Evolutionary conservation across 2,329 filamentous ascomycete genomes (phyloP).

Genomic region (Furcasterigmium furcatum): DNA sequence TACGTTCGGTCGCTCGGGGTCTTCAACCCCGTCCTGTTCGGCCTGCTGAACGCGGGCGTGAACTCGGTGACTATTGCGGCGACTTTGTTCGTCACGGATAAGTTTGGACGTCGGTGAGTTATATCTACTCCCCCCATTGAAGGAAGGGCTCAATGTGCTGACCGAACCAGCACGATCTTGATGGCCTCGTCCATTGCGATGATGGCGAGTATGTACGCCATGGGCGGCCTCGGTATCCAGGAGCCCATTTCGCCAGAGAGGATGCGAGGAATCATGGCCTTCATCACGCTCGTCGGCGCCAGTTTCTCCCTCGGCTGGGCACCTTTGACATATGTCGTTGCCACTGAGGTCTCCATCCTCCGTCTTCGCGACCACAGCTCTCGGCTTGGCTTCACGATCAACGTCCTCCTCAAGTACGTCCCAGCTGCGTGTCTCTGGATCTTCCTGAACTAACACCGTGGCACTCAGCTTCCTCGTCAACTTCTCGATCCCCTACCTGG

Average conservation of each 20-base stretch:
- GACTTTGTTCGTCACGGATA: conserved; percentile 4
- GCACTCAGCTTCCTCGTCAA: conserved; percentile 22
- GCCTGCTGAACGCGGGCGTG: conserved; percentile 12
- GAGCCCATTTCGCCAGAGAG: conserved; percentile 1
- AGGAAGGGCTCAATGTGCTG: too few species aligned
- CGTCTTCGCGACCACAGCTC: conserved; percentile 25
- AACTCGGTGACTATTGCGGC: not conserved
- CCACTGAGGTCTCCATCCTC: conserved; percentile 25
- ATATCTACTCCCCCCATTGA: too few species aligned
- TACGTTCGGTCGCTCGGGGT: conserved; percentile 22
- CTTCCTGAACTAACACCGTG: too few species aligned
- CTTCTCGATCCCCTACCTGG: conserved; percentile 33
- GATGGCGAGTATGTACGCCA: conserved; percentile 3
- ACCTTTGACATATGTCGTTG: conserved; percentile 28
- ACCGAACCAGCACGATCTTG: not conserved
- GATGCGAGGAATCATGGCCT: conserved; percentile 23
- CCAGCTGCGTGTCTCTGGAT: too few species aligned
- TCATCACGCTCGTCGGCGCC: conserved; percentile 24
- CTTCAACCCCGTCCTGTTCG: conserved; percentile 21
- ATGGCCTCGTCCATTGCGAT: not conserved
- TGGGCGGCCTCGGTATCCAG: conserved; percentile 11
- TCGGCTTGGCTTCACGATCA: conserved; percentile 10
- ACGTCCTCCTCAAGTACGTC: conserved; percentile 10
- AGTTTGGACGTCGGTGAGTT: conserved; percentile 6
- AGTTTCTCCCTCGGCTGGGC: conserved; percentile 29